Conservation (phyloP, 106 monocot genomes). For the Dactylorhiza incarnata region DNA sequence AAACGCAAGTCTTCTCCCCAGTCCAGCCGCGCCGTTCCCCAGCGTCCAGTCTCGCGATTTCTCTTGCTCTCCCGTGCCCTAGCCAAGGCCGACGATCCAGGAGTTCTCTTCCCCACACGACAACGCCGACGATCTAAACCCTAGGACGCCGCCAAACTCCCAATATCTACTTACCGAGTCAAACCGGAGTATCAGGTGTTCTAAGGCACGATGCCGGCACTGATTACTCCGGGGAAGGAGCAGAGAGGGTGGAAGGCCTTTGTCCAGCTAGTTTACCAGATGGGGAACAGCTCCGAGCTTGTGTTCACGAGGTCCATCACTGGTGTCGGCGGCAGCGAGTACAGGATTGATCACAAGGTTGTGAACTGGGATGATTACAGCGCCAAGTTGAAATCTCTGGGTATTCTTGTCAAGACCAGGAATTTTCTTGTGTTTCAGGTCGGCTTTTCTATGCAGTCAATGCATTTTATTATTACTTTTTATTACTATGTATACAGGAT, state of each 20-base stretch:
- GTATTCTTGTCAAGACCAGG: constrained; percentile 94
- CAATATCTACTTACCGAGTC: neutral
- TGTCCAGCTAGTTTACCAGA: constrained; percentile 68
- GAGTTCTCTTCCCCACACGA: too few relatives aligned
- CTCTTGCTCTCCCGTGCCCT: too few relatives aligned
- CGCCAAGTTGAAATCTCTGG: constrained; percentile 63
- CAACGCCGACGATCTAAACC: too few relatives aligned
- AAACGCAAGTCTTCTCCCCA: too few relatives aligned
- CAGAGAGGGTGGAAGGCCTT: constrained; percentile 75
- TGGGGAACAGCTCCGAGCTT: constrained; percentile 42
- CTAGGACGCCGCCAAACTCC: neutral
- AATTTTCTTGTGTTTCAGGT: constrained; percentile 99
- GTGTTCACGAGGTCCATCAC: constrained; percentile 83
- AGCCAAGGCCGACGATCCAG: too few relatives aligned
- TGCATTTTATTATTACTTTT: too few relatives aligned
- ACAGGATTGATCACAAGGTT: constrained; percentile 62
- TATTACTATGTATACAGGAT: neutral
- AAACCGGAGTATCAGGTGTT: neutral
- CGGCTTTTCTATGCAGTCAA: neutral
- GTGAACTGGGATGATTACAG: constrained; percentile 90
- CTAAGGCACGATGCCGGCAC: constrained; percentile 39
- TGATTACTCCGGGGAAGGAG: constrained; percentile 51
- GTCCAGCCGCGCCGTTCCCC: too few relatives aligned
- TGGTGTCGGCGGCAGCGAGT: constrained; percentile 74
- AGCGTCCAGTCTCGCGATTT: too few relatives aligned